Evolutionary conservation across 192 early-diverging fungal genomes (phyloP).

Genomic region (Chytriomyces confervae): DNA sequence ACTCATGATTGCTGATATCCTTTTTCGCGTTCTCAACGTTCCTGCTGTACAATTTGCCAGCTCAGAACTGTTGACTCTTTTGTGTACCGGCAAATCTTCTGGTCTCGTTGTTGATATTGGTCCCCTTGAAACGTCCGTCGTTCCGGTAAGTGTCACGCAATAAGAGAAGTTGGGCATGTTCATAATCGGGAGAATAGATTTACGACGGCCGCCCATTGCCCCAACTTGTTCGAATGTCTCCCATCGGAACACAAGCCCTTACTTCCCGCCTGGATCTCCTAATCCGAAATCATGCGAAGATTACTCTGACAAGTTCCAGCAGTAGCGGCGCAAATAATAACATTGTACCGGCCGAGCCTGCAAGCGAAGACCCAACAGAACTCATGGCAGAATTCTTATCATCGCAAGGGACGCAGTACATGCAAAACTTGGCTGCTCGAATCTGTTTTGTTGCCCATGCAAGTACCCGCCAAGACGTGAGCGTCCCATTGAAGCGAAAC

Average conservation of each 20-base stretch:
- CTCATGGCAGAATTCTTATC: slow-evolving; percentile 49
- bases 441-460: slow-evolving; percentile 61
- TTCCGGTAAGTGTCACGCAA: slow-evolving; percentile 65
- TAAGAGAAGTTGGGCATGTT: slow-evolving; percentile 22
- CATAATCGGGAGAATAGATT: slow-evolving; percentile 49
- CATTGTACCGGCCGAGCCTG: not conserved
- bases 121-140: slow-evolving; percentile 72
- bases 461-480: not conserved
- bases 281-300: slow-evolving; percentile 58
- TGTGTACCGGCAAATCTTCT: slow-evolving; percentile 75
- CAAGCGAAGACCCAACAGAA: not conserved
- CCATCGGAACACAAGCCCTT: slow-evolving; percentile 69
- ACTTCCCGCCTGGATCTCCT: slow-evolving; percentile 65
- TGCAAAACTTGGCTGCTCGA: slow-evolving; percentile 73
- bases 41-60: slow-evolving; percentile 82
- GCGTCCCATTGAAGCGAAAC: slow-evolving; percentile 51
- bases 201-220: slow-evolving; percentile 71
- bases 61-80: slow-evolving; percentile 69
- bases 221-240: slow-evolving; percentile 66
- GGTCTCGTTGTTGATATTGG: slow-evolving; percentile 91
- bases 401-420: slow-evolving; percentile 54
- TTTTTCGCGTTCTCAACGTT: slow-evolving; percentile 79
- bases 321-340: not conserved
- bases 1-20: slow-evolving; percentile 68
- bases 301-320: slow-evolving; percentile 48